Conservation (phyloP, 768 basidiomycete genomes). For the Pleurotus citrinopileatus region DNA sequence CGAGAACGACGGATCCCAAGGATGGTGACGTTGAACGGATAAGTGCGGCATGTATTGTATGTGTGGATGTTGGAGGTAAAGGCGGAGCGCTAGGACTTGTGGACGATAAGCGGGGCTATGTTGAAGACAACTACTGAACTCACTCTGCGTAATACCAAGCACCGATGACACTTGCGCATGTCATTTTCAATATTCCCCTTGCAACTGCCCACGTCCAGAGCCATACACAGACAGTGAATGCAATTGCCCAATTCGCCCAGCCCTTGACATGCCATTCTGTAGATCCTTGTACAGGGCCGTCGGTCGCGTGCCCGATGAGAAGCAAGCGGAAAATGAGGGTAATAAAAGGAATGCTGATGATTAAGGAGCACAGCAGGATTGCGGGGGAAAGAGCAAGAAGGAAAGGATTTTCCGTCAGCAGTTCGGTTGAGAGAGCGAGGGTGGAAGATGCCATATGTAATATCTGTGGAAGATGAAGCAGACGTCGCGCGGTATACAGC, state of each 20-base stretch:
- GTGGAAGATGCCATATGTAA: conserved; percentile 64
- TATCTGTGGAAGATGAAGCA: conserved; percentile 67
- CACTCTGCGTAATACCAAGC: conserved; percentile 83
- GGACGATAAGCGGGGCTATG: background rate
- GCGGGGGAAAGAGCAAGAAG: conserved; percentile 72
- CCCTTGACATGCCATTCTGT: conserved; percentile 39
- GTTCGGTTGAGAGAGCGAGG: conserved; percentile 59
- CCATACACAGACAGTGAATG: conserved; percentile 59
- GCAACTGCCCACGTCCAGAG: conserved; percentile 80
- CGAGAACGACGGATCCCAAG: conserved; percentile 74
- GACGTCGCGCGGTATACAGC: conserved; percentile 65
- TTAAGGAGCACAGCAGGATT: conserved; percentile 62
- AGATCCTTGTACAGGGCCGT: conserved; percentile 20
- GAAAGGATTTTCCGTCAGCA: conserved; percentile 71
- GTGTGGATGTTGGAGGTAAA: conserved; percentile 58
- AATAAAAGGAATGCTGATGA: conserved; percentile 76
- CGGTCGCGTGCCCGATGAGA: conserved; percentile 54
- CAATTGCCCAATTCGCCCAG: conserved; percentile 41
- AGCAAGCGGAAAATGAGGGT: conserved; percentile 77
- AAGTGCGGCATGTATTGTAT: conserved; percentile 74
- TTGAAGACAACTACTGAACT: conserved; percentile 18
- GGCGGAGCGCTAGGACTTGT: conserved; percentile 31
- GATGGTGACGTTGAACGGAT: conserved; percentile 79
- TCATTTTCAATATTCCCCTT: conserved; percentile 73
- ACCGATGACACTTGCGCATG: conserved; percentile 80